Evolutionary conservation across 306 rosid genomes (phyloP).

Genomic region (Acacia melanoxylon): DNA sequence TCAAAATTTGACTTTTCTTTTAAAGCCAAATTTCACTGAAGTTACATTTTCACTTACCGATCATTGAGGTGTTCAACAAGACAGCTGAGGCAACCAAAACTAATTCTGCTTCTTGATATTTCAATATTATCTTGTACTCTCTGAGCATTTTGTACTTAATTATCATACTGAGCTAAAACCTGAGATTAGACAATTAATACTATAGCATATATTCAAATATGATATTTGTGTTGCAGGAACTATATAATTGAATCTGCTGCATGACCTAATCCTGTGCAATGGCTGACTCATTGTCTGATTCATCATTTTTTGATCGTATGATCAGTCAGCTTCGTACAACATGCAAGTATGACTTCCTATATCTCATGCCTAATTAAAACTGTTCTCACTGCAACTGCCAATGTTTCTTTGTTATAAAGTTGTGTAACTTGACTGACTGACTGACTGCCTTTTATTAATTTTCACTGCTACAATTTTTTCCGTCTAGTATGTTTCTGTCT

Average conservation of each 20-base stretch:
- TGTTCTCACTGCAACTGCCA: background rate
- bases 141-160: background rate
- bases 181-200: background rate
- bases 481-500: background rate
- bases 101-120: background rate
- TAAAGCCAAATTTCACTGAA: background rate
- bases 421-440: background rate
- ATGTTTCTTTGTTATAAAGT: constrained; percentile 1
- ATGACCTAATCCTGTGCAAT: constrained; percentile 31
- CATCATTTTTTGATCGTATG: constrained; percentile 53
- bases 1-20: background rate
- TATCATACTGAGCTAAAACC: background rate
- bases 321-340: constrained; percentile 67
- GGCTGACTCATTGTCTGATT: constrained; percentile 50
- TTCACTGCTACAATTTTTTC: background rate
- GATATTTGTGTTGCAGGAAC: constrained; percentile 34
- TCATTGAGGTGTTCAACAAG: background rate
- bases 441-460: background rate
- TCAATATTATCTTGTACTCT: background rate
- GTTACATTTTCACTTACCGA: background rate
- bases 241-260: constrained; percentile 20
- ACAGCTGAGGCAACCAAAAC: background rate
- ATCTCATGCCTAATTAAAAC: constrained; percentile 4
- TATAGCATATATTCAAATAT: background rate
- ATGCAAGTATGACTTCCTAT: constrained; percentile 64